Percentiles rank a stretch among this genome's conserved stretches.
These are phyloP conservation scores for Spathaspora girioi DNA, from an alignment of 805 yeast genomes.

Conservation along the genomic window DNA sequence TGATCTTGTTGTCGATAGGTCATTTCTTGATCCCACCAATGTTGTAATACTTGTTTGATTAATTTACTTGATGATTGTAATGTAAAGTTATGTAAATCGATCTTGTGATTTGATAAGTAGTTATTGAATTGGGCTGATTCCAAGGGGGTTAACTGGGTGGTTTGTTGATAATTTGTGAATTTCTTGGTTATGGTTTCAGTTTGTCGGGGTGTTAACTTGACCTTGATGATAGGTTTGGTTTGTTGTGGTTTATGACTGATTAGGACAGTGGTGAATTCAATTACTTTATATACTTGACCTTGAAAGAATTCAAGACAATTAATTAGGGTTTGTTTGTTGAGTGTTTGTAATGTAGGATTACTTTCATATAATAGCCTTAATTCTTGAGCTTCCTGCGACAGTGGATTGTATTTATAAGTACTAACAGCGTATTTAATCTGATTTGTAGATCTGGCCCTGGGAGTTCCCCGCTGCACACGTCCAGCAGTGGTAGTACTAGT, in stretches of 20 bases:
- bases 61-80: slow-evolving; percentile 45
- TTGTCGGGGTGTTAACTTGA: not conserved
- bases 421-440: not conserved
- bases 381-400: slow-evolving; percentile 25
- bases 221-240: not conserved
- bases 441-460: not conserved
- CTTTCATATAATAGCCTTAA: slow-evolving; percentile 27
- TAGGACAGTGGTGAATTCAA: slow-evolving; percentile 1
- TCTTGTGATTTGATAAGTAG: slow-evolving; percentile 5
- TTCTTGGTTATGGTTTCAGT: not conserved
- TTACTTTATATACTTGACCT: slow-evolving; percentile 40
- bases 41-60: slow-evolving; percentile 29
- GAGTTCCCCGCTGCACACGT: slow-evolving; percentile 26
- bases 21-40: slow-evolving; percentile 67
- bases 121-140: not conserved
- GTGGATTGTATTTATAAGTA: slow-evolving; percentile 13
- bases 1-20: slow-evolving; percentile 30
- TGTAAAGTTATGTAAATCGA: slow-evolving; percentile 59
- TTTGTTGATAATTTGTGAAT: not conserved
- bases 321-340: slow-evolving; percentile 38
- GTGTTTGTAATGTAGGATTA: slow-evolving; percentile 28
- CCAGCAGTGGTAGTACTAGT: slow-evolving; percentile 19
- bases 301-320: slow-evolving; percentile 38
- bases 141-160: not conserved
- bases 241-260: not conserved